Conservation (phyloP, 2,329 filamentous ascomycete species). For the Seiridium cupressi region DNA sequence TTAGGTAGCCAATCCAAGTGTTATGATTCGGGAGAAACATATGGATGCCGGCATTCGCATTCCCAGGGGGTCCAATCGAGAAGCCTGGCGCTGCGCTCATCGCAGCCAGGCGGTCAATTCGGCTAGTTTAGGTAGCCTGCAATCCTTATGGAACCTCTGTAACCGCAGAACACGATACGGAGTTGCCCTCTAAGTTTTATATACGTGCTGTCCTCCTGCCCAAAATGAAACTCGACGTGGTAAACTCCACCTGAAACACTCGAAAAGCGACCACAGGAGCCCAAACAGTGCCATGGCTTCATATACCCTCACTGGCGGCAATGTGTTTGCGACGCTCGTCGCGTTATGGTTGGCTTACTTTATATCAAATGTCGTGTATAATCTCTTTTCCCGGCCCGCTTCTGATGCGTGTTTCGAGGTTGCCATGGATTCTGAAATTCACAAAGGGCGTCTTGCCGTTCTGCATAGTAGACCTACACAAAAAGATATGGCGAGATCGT, state of each 20-base stretch:
- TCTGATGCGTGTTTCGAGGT: background rate
- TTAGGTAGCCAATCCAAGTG: no score
- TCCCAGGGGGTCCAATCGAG: no score
- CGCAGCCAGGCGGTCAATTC: background rate
- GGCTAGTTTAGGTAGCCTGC: background rate
- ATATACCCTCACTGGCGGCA: background rate
- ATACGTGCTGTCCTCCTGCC: background rate
- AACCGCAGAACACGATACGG: background rate
- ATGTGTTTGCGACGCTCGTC: background rate
- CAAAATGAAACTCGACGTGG: background rate
- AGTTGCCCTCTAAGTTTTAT: background rate
- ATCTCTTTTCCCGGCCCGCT: conserved; percentile 8
- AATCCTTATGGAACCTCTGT: background rate
- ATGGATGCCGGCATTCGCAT: no score
- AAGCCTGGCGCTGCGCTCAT: no score
- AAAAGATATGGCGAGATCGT: conserved; percentile 8
- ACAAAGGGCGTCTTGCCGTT: background rate
- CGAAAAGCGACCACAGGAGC: background rate
- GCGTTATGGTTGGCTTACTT: background rate
- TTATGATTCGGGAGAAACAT: no score
- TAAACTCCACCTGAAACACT: background rate
- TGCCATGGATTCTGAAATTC: background rate
- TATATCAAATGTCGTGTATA: conserved; percentile 1
- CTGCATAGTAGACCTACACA: background rate
- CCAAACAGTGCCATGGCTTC: background rate